phyloP scores from a whole-genome alignment of 2,329 filamentous ascomycete genomes.

The Incumbomyces lentus region DNA sequence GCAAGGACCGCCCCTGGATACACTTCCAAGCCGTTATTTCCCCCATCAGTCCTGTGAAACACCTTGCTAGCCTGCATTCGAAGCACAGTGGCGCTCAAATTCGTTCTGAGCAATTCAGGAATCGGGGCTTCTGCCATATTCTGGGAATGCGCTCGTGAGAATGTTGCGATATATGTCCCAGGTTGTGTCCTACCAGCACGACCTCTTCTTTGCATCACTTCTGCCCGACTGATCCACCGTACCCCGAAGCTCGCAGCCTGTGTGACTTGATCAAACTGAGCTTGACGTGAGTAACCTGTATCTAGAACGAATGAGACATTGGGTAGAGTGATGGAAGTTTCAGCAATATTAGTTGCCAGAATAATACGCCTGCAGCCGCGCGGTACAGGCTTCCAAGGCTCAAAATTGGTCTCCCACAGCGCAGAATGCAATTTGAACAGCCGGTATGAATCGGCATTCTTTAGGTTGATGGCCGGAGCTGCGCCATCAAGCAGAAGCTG shows the following conservation, averaged over 20 bases:
- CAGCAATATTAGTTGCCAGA: slow-evolving; percentile 91
- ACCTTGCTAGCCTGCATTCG: neutral
- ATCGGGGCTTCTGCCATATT: slow-evolving; percentile 31
- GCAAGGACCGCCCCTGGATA: neutral
- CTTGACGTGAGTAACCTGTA: slow-evolving; percentile 59
- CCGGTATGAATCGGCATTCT: slow-evolving; percentile 30
- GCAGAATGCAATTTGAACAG: slow-evolving; percentile 40
- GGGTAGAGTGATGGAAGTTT: slow-evolving; percentile 95
- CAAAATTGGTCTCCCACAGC: slow-evolving; percentile 33
- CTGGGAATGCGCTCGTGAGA: slow-evolving; percentile 81
- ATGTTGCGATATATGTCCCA: slow-evolving; percentile 89
- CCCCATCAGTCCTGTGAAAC: neutral
- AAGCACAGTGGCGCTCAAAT: neutral
- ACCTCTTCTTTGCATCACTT: slow-evolving; percentile 86
- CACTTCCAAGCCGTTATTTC: neutral
- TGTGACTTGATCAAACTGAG: slow-evolving; percentile 9
- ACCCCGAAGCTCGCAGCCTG: neutral
- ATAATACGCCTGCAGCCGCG: slow-evolving; percentile 78
- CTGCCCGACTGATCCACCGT: slow-evolving; percentile 49
- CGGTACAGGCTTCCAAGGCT: slow-evolving; percentile 33
- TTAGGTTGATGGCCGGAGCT: slow-evolving; percentile 32
- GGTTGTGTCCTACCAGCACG: slow-evolving; percentile 91
- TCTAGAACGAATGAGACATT: slow-evolving; percentile 96
- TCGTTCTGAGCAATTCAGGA: slow-evolving; percentile 73
- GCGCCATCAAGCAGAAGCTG: slow-evolving; percentile 22